phyloP scores from a whole-genome alignment of 176 grass and related monocot genomes.

The Dendrocalamus sinicus region DNA sequence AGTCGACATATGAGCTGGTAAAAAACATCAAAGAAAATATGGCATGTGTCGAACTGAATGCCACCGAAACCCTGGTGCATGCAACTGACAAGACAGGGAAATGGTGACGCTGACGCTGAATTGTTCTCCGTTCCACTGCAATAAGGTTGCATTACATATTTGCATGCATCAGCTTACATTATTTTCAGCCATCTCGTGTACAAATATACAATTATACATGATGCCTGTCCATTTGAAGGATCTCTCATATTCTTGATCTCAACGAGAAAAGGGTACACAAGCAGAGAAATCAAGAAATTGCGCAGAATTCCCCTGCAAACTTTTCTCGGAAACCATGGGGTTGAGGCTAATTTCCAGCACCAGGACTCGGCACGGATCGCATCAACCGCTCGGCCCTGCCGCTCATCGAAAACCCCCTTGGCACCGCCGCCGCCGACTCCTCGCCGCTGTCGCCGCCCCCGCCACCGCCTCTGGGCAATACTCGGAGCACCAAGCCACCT shows the following conservation, averaged over 20 bases:
- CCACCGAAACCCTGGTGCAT: background rate
- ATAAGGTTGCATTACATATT: background rate
- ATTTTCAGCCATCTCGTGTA: background rate
- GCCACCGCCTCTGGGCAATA: background rate
- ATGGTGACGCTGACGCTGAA: background rate
- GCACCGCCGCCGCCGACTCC: background rate
- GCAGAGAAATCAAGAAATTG: background rate
- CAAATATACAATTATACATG: background rate
- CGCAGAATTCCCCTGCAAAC: background rate
- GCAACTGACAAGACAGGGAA: background rate
- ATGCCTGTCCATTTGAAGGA: background rate
- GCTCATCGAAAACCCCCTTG: conserved; percentile 6
- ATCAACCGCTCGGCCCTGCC: conserved; percentile 43
- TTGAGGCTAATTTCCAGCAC: conserved; percentile 56
- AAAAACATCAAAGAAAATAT: background rate
- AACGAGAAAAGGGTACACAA: background rate
- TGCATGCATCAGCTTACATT: background rate
- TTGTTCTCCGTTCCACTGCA: background rate
- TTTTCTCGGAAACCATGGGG: background rate
- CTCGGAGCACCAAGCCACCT: conserved; percentile 31
- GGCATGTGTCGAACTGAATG: background rate
- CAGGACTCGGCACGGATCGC: conserved; percentile 70
- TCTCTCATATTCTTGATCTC: too few species aligned
- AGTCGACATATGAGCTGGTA: background rate
- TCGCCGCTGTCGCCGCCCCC: background rate